A percentile compares a stretch with the other conserved stretches of the same genome.
Conservation (phyloP, 2,329 filamentous ascomycete species). For the Aspergillus candidus region DNA sequence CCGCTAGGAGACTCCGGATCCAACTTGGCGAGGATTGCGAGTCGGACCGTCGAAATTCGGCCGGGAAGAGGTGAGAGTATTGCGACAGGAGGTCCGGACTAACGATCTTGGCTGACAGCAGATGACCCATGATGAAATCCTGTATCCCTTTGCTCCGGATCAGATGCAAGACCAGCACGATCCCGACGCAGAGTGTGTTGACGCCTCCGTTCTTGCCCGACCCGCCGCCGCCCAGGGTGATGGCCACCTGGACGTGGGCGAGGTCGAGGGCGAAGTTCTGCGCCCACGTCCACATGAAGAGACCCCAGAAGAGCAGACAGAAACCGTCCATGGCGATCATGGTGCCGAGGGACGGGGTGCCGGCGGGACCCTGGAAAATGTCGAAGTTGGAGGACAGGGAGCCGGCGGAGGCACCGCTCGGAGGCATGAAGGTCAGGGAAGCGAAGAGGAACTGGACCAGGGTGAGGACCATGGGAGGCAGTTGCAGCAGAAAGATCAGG, state of each 20-base stretch:
- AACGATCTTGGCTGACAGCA: slow-evolving; percentile 41
- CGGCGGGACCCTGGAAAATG: slow-evolving; percentile 80
- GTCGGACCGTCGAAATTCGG: slow-evolving; percentile 39
- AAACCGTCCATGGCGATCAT: slow-evolving; percentile 78
- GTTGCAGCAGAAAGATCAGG: slow-evolving; percentile 87
- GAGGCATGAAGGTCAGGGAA: slow-evolving; percentile 84
- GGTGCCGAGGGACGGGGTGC: slow-evolving; percentile 78
- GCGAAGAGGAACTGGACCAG: slow-evolving; percentile 90
- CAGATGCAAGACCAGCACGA: slow-evolving; percentile 42
- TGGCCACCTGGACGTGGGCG: slow-evolving; percentile 86
- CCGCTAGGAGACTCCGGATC: slow-evolving; percentile 43
- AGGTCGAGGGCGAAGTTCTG: slow-evolving; percentile 85
- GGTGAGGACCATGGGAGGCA: slow-evolving; percentile 81
- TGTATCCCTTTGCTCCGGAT: slow-evolving; percentile 42
- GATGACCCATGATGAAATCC: slow-evolving; percentile 45
- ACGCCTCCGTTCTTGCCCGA: slow-evolving; percentile 43
- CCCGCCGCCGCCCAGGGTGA: slow-evolving; percentile 77
- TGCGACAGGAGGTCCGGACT: slow-evolving; percentile 39
- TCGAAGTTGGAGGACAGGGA: slow-evolving; percentile 75
- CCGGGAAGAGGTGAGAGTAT: slow-evolving; percentile 39
- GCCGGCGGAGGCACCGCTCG: slow-evolving; percentile 69
- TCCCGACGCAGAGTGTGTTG: slow-evolving; percentile 41
- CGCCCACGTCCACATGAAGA: slow-evolving; percentile 79
- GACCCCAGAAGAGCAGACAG: slow-evolving; percentile 71
- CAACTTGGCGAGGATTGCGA: slow-evolving; percentile 40